Conservation (phyloP, 2,329 filamentous ascomycete genomes). For the Pezizomycotina sp. region DNA sequence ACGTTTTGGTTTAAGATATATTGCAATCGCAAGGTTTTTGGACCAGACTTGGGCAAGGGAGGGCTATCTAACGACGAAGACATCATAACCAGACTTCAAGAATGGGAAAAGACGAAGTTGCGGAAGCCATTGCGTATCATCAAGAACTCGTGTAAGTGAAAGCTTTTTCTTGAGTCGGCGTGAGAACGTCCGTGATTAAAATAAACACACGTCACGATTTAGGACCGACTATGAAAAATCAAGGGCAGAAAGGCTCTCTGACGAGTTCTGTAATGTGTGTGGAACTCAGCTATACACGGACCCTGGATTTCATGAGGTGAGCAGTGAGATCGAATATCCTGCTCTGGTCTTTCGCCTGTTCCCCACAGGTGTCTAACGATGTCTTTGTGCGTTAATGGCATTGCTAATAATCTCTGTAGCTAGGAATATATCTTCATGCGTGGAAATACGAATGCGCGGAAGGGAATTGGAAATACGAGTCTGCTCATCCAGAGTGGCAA, state of each 20-base stretch:
- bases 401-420: conserved; percentile 25
- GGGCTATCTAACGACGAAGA: conserved; percentile 49
- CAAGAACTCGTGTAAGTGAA: conserved; percentile 59
- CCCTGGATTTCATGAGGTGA: conserved; percentile 62
- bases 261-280: conserved; percentile 63
- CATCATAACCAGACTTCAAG: conserved; percentile 69
- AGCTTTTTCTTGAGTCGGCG: background rate
- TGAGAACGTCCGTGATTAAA: background rate
- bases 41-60: conserved; percentile 52
- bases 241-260: conserved; percentile 86
- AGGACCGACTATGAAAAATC: conserved; percentile 57
- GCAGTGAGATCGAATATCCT: too few species aligned
- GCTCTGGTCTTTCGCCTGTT: too few species aligned
- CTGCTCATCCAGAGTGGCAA: conserved; percentile 61
- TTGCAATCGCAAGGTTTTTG: conserved; percentile 84
- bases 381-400: too few species aligned
- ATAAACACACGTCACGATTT: background rate
- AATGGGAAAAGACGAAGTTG: conserved; percentile 89
- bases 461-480: conserved; percentile 75
- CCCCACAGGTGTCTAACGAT: too few species aligned
- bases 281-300: conserved; percentile 84
- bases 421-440: conserved; percentile 87
- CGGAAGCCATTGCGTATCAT: conserved; percentile 80
- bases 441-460: conserved; percentile 71
- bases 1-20: conserved; percentile 51